These are phyloP conservation scores for Boechera divaricarpa DNA, from an alignment of 345 rosid species.

Conservation along the genomic window DNA sequence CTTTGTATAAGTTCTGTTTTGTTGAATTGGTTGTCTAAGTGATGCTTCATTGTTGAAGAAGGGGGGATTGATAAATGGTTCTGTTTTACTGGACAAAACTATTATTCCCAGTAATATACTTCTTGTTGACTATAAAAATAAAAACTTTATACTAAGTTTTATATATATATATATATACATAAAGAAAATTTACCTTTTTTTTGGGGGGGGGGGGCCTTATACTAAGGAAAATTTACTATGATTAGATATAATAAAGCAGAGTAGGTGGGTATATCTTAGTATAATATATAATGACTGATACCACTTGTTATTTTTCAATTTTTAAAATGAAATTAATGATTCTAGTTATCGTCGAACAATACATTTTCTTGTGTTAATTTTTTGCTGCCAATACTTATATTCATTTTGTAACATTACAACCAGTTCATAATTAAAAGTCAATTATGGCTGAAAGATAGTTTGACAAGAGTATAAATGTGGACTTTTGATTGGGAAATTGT, in stretches of 20 bases:
- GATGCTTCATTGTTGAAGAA: too few species aligned
- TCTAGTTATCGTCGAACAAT: background rate
- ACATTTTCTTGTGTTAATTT: background rate
- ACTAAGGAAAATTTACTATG: background rate
- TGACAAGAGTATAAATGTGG: background rate
- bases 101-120: too few species aligned
- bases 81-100: too few species aligned
- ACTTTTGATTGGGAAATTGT: background rate
- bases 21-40: too few species aligned
- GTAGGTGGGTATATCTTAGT: background rate
- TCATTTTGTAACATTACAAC: background rate
- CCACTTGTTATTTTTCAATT: background rate
- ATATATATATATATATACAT: background rate
- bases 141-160: background rate
- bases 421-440: background rate
- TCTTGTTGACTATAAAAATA: too few species aligned
- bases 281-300: background rate
- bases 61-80: too few species aligned
- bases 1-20: too few species aligned
- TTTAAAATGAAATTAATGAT: background rate
- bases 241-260: background rate
- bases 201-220: too few species aligned
- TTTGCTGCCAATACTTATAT: background rate
- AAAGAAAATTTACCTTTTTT: background rate
- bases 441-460: background rate